phyloP scores from a whole-genome alignment of 225 moss, liverwort and hornwort species.

The Sphagnum tenellum region DNA sequence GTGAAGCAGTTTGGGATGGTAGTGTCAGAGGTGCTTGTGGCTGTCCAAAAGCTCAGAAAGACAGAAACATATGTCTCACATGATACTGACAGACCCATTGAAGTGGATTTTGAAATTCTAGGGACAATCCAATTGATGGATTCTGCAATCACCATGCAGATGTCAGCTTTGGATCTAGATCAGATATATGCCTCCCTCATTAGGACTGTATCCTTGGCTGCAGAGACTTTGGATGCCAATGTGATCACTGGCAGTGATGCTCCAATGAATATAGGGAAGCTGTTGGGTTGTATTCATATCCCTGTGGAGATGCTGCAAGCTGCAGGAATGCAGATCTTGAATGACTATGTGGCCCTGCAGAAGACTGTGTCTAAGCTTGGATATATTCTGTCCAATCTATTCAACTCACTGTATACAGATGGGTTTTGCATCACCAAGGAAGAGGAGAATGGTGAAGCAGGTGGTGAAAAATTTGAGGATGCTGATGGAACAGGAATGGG shows the following conservation, averaged over 20 bases:
- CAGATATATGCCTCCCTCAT: conserved; percentile 39
- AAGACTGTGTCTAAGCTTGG: conserved; percentile 84
- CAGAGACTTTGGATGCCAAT: conserved; percentile 41
- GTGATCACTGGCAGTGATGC: conserved; percentile 10
- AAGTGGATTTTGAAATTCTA: conserved; percentile 20
- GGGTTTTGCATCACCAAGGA: conserved; percentile 81
- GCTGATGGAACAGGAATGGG: conserved; percentile 96
- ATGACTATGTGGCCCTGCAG: conserved; percentile 66
- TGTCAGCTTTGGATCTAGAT: conserved; percentile 50
- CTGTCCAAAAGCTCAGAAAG: conserved; percentile 56
- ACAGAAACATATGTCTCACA: background rate
- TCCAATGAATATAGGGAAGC: conserved; percentile 27
- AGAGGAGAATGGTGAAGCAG: conserved; percentile 50
- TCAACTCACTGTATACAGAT: conserved; percentile 66
- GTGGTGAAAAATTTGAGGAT: conserved; percentile 67
- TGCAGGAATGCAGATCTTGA: conserved; percentile 69
- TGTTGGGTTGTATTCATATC: conserved; percentile 55
- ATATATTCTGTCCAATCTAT: conserved; percentile 76
- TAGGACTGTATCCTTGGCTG: conserved; percentile 16
- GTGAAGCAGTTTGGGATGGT: conserved; percentile 34
- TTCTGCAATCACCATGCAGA: conserved; percentile 44
- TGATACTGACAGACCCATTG: conserved; percentile 16
- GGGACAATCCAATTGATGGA: conserved; percentile 58
- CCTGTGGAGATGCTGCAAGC: conserved; percentile 76
- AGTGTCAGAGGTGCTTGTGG: conserved; percentile 55